Evolutionary conservation across 164 flowering plant species (phyloP), one percentile per base, ranked within the genome.

Genomic region (Piper betle): DNA sequence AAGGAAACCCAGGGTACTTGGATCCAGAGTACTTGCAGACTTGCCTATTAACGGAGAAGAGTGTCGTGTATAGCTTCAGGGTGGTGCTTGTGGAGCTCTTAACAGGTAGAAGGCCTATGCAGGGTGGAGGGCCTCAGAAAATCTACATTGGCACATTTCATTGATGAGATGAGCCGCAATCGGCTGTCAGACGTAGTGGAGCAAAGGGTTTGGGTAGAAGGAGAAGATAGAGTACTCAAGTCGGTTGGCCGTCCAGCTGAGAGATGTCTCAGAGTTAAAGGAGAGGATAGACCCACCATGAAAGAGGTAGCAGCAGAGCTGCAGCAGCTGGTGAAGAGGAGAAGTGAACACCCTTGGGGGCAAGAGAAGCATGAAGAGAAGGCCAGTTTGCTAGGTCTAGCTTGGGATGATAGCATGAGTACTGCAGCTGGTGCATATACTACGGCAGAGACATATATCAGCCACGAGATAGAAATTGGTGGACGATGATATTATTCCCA

Each of bases 251-350:
- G 25, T 20, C 59, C 53, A 18, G 59, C 59, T 0, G 13, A 20
- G 59, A 63, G 38, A 53, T 63, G 66, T 38, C 42, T 63, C 18
- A 53, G 59, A 11, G 9, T 53, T 7, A 63, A 63, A 63, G 66
- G 66, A 8, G 59, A 63, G 13, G 19, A 63, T 6, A 55, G 53
- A 37, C 66, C 66, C 8, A 55, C 59, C n/a, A 63, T 63, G 66
- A 63, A 38, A 12, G 66, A 63, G 6, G 66, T 63, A 4, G 64
- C 64, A 17, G 4, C 46, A 6, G 55, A 48, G 18, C 41, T 62
- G 25, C 55, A 37, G 40, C 16, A 15, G 40, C 1, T 62, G 20
- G 37, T 6, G 15, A 52, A 41, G 55, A 46, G 50, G 3, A 46
- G 50, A 0, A 46, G 15, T 46, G 13, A 6, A 15, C 50, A 6